Base-by-base conservation (phyloP, 2,329 filamentous ascomycete genomes). In the Chlorencoelia australis region DNA sequence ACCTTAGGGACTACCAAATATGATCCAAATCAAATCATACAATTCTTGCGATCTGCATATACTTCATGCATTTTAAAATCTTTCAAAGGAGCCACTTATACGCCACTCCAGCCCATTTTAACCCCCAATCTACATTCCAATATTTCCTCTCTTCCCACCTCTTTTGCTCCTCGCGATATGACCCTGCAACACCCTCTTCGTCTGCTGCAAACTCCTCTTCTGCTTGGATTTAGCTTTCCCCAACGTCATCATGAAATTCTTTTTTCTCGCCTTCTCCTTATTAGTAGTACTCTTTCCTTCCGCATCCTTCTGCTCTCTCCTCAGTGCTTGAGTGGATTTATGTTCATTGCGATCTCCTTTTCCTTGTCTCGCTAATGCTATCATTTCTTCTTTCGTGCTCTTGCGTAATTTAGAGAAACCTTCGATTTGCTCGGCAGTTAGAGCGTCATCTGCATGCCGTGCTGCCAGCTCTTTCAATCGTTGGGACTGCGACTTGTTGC, bases 201-300 rank as follows among this genome's bases (percentile, higher is more conserved):
- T 87, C 63, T 95, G 81, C 9, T 84, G 75, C 60, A 98, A 65
- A 73, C 86, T 94, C 55, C 88, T 74, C 79, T 95, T 95, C 55
- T 91, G 82, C 71, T 96, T 98, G 49, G 73, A 75, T 70, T 91
- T 93, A 8, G 91, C 91, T 69, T 98, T 96, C 41, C 89, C 85
- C 42, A 98, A 64, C 25, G 89, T 96, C 91, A 98, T 98, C 53
- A 98, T 59, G 64, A 98, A 94, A 62, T 98, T 98, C 82, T 98
- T 98, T 72, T 85, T 86, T 50, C 89, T 71, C 27, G 83, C 77
- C 75, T 98, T 98, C 68, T 98, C 91, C 66, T 83, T 84, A 64
- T 98, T 98, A 48, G 89, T 96, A 24, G 86, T 88, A 58, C 84
- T 94, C 77, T 96, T 96, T 54, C 91, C 91, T 63, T 87, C 75